phyloP scores from a whole-genome alignment of 352 stramenopile species.

The Phytopythium litorale region DNA sequence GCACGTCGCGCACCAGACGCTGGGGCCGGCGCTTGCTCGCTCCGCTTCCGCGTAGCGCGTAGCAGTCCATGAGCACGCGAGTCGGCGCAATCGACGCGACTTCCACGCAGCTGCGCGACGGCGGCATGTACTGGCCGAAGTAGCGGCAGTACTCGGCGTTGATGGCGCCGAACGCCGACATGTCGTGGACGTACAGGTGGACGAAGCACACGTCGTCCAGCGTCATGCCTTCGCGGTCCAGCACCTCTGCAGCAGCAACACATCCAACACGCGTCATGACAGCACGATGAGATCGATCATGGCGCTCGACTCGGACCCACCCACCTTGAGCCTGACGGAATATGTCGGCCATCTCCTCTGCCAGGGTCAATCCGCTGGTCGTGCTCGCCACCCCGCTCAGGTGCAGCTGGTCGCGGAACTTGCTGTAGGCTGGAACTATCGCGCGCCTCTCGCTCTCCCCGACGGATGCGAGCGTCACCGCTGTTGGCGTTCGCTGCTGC shows the following conservation, averaged over 20 bases:
- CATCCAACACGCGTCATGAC: background rate
- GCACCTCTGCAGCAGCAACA: background rate
- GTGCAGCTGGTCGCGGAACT: slow-evolving; percentile 67
- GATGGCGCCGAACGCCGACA: slow-evolving; percentile 90
- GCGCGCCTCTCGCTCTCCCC: slow-evolving; percentile 9
- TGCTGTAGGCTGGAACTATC: slow-evolving; percentile 20
- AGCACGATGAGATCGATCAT: background rate
- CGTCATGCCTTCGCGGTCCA: slow-evolving; percentile 42
- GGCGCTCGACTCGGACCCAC: background rate
- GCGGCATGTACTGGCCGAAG: slow-evolving; percentile 81
- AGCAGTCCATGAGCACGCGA: slow-evolving; percentile 89
- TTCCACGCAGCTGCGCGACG: slow-evolving; percentile 87
- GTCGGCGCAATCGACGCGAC: slow-evolving; percentile 51
- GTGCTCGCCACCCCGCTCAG: slow-evolving; percentile 60
- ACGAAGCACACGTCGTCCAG: slow-evolving; percentile 94
- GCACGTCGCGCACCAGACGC: slow-evolving; percentile 72
- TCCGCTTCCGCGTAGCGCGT: slow-evolving; percentile 77
- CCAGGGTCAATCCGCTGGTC: slow-evolving; percentile 32
- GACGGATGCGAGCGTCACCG: slow-evolving; percentile 10
- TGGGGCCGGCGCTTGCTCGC: slow-evolving; percentile 52
- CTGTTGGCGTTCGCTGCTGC: background rate
- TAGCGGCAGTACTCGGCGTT: slow-evolving; percentile 94
- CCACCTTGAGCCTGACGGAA: slow-evolving; percentile 34
- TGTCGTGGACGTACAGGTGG: slow-evolving; percentile 96
- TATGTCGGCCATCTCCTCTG: slow-evolving; percentile 63